Evolutionary conservation across 2,329 filamentous ascomycete species (phyloP), one percentile per base, ranked within the genome.

Genomic region (Claviceps arundinis): DNA sequence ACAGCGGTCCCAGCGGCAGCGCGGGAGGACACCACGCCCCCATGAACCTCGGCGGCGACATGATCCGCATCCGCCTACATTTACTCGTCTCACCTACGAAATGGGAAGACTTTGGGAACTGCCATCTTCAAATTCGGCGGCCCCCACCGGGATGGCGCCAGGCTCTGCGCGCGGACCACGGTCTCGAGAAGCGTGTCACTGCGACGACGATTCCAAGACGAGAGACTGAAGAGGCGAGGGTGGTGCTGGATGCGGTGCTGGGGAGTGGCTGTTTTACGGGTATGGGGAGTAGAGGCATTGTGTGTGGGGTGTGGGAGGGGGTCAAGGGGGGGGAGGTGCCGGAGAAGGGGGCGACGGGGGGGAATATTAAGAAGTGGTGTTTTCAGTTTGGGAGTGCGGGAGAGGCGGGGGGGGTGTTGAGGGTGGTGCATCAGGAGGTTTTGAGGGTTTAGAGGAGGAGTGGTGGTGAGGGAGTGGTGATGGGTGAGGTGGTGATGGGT

Each of bases 61-160:
- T 93, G 61, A 81, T 91, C 50, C 90, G 90, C 59, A 87, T 96
- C 59, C 78, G 89, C 38, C 78, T 97, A 13, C 95, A 97, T 65
- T 75, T 87, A 48, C 82, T 91, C 48, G 84, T 89, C 54, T 74
- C 79, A 1, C 74, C 80, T 13, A 81, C 81, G 48, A 91, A 91
- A 64, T 98, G 93, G 93, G 83, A 89, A 55, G 90, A 97, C 64
- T 82, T 90, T 71, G 91, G 93, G 57, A 83, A 87, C 59, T 94
- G 89, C 55, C 76, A 82, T 40, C 72, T 98, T 54, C 88, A 86
- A 16, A 89, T 98, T 61, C 82, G 89, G 64, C 80, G 82, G 17
- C 86, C 88, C n/a, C 84, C 75, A 50, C 78, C 69, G 38, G 79
- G 78, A 6, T 78, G 76, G 65, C 72, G 72, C 43, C 79, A 78